phyloP scores from a whole-genome alignment of 2,329 filamentous ascomycete species.

The Aspergillus pseudoglaucus region DNA sequence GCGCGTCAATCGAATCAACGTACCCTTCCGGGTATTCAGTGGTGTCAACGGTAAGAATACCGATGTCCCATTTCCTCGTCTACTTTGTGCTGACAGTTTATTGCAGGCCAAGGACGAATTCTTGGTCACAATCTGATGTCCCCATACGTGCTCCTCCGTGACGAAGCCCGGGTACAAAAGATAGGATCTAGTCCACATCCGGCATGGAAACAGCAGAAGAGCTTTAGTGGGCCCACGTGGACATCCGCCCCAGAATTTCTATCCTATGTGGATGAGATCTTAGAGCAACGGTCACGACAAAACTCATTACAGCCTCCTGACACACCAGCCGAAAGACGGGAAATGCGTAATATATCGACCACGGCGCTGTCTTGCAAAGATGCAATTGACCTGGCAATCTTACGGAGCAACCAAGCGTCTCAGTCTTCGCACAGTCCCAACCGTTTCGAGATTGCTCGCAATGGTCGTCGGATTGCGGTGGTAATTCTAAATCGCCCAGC shows the following conservation, averaged over 20 bases:
- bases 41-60: conserved; percentile 67
- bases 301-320: conserved; percentile 56
- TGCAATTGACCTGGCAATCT: conserved; percentile 81
- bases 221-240: conserved; percentile 38
- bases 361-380: conserved; percentile 64
- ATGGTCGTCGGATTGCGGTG: conserved; percentile 84
- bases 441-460: conserved; percentile 88
- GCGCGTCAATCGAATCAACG: conserved; percentile 77
- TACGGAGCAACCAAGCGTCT: conserved; percentile 66
- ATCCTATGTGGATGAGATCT: conserved; percentile 68
- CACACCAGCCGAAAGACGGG: conserved; percentile 61
- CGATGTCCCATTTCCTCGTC: not conserved
- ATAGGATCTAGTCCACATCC: conserved; percentile 35
- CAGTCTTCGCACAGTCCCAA: conserved; percentile 75
- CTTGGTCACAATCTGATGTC: conserved; percentile 91
- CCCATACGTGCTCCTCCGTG: conserved; percentile 81
- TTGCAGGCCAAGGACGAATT: conserved; percentile 65
- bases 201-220: conserved; percentile 32
- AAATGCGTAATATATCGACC: conserved; percentile 45
- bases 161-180: conserved; percentile 64
- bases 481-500: conserved; percentile 82
- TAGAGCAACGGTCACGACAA: conserved; percentile 51
- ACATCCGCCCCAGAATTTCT: conserved; percentile 60
- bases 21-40: conserved; percentile 87
- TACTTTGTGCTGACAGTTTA: not conserved